These are phyloP conservation scores for Lignosus rhinocerotis DNA, from an alignment of 1,284 basidiomycete species.

Conservation along the genomic window DNA sequence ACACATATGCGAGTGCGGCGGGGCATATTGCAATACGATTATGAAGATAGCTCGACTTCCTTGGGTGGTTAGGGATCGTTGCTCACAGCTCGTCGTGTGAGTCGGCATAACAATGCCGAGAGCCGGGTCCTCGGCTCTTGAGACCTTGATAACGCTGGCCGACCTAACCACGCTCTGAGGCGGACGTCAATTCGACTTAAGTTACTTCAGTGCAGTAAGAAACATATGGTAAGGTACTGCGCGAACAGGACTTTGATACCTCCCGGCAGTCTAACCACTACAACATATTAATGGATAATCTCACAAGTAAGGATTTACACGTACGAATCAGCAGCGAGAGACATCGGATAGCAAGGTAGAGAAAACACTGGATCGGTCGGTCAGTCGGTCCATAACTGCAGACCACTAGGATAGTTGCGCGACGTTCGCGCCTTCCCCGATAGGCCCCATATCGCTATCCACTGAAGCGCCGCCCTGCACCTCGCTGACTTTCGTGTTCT, in stretches of 20 bases:
- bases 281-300: slow-evolving; percentile 20
- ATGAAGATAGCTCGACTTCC: no score
- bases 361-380: not conserved
- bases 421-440: slow-evolving; percentile 31
- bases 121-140: no score
- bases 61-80: no score
- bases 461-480: slow-evolving; percentile 39
- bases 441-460: slow-evolving; percentile 37
- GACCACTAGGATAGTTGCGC: slow-evolving; percentile 29
- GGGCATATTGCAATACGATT: no score
- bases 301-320: slow-evolving; percentile 15
- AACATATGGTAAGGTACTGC: not conserved
- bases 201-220: not conserved
- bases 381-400: not conserved
- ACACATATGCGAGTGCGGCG: no score
- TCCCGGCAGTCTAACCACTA: slow-evolving; percentile 9
- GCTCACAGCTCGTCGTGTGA: no score
- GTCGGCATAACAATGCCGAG: no score
- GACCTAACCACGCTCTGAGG: no score
- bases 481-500: slow-evolving; percentile 55
- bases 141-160: no score
- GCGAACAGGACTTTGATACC: not conserved
- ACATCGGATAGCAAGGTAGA: slow-evolving; percentile 11
- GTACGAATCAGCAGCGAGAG: slow-evolving; percentile 5
- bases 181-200: not conserved